Percentiles rank a stretch among this genome's conserved stretches.
phyloP scores from a whole-genome alignment of 805 yeast genomes.

The Ogataea neopini region DNA sequence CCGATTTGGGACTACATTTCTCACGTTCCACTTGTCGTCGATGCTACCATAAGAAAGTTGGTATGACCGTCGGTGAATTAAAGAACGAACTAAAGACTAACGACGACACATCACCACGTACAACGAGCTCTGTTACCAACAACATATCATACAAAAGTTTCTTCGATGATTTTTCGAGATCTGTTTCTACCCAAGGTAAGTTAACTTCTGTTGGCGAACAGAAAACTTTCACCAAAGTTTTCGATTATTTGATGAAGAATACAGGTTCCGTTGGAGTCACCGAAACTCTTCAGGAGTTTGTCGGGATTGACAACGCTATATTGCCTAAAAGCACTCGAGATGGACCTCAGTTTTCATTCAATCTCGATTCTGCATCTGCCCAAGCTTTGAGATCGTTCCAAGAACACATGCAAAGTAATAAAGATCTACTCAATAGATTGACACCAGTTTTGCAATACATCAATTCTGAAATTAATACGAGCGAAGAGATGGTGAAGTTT shows the following conservation, averaged over 20 bases:
- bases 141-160: slow-evolving; percentile 28
- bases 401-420: slow-evolving; percentile 12
- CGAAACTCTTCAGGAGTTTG: slow-evolving; percentile 28
- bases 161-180: slow-evolving; percentile 29
- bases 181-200: slow-evolving; percentile 20
- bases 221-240: slow-evolving; percentile 33
- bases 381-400: slow-evolving; percentile 11
- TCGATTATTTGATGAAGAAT: slow-evolving; percentile 30
- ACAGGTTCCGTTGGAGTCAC: slow-evolving; percentile 27
- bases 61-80: slow-evolving; percentile 7
- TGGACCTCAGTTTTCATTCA: slow-evolving; percentile 5
- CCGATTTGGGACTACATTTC: not conserved
- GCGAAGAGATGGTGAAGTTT: slow-evolving; percentile 25
- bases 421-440: slow-evolving; percentile 15
- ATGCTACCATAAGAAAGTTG: slow-evolving; percentile 1
- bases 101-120: not conserved
- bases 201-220: slow-evolving; percentile 35
- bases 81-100: not conserved
- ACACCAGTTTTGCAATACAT: slow-evolving; percentile 27
- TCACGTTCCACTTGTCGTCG: not conserved
- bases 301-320: slow-evolving; percentile 17
- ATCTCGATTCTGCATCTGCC: slow-evolving; percentile 5
- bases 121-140: slow-evolving; percentile 15
- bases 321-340: not conserved
- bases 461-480: slow-evolving; percentile 20